Conservation (phyloP, 2,329 filamentous ascomycete genomes). For the Colletotrichum agaves region DNA sequence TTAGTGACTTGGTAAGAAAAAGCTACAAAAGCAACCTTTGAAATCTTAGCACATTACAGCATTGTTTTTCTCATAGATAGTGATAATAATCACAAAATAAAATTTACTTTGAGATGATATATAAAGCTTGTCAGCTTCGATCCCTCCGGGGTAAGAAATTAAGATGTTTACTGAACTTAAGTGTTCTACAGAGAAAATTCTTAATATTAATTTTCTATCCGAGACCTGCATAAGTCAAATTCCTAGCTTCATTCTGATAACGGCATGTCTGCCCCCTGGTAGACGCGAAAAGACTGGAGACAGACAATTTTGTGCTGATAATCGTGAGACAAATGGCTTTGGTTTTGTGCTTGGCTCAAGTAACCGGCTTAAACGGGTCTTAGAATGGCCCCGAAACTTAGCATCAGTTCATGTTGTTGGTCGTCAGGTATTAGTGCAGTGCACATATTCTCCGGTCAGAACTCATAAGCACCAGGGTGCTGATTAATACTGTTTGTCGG, state of each 20-base stretch:
- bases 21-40: no score
- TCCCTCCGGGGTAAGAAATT: no score
- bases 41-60: no score
- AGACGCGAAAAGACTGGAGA: no score
- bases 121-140: no score
- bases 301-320: not conserved
- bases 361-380: not conserved
- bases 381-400: not conserved
- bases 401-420: not conserved
- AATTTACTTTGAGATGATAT: no score
- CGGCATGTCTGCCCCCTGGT: not conserved
- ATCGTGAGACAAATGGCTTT: not conserved
- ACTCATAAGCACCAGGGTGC: not conserved
- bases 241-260: not conserved
- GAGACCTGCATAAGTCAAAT: slow-evolving; percentile 13
- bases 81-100: no score
- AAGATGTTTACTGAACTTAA: no score
- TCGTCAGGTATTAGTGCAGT: not conserved
- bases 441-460: not conserved
- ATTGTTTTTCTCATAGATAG: no score
- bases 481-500: not conserved
- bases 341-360: not conserved
- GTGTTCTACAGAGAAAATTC: no score
- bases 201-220: no score
- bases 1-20: no score